Evolutionary conservation across 106 monocot genomes (phyloP).

Genomic region (Hemerocallis citrina): DNA sequence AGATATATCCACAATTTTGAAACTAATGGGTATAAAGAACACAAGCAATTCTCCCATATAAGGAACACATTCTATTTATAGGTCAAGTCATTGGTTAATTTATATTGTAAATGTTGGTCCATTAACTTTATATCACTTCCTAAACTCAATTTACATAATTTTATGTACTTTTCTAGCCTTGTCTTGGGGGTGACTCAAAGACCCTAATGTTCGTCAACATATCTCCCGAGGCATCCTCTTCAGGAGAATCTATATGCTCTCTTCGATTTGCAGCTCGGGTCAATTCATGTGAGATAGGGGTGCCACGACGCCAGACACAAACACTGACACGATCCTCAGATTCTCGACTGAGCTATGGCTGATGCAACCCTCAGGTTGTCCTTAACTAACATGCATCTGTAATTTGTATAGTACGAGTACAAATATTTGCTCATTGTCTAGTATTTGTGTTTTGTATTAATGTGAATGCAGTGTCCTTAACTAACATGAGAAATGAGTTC

Average conservation of each 20-base stretch:
- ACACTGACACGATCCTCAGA: slow-evolving; percentile 14
- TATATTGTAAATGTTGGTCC: too few relatives aligned
- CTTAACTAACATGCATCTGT: slow-evolving; percentile 12
- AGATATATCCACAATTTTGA: too few relatives aligned
- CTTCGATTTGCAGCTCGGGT: slow-evolving; percentile 67
- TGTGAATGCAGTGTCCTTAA: background rate
- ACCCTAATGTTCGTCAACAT: slow-evolving; percentile 82
- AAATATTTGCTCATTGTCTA: background rate
- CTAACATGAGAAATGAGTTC: too few relatives aligned
- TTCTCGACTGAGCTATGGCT: slow-evolving; percentile 26
- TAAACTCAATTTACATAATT: too few relatives aligned
- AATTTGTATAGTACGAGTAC: slow-evolving; percentile 9
- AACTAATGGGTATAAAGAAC: too few relatives aligned
- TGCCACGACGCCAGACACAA: slow-evolving; percentile 47
- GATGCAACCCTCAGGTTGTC: background rate
- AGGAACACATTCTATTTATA: too few relatives aligned
- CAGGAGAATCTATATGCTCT: slow-evolving; percentile 55
- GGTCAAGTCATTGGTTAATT: too few relatives aligned
- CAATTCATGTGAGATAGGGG: slow-evolving; percentile 59
- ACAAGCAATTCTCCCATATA: too few relatives aligned
- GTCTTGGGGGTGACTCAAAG: slow-evolving; percentile 68
- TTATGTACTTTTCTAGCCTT: slow-evolving; percentile 30
- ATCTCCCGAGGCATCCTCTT: slow-evolving; percentile 44
- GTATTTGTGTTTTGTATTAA: background rate
- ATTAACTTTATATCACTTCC: too few relatives aligned